phyloP scores from a whole-genome alignment of 495 filamentous ascomycete species.

The Annulohypoxylon nitens region DNA sequence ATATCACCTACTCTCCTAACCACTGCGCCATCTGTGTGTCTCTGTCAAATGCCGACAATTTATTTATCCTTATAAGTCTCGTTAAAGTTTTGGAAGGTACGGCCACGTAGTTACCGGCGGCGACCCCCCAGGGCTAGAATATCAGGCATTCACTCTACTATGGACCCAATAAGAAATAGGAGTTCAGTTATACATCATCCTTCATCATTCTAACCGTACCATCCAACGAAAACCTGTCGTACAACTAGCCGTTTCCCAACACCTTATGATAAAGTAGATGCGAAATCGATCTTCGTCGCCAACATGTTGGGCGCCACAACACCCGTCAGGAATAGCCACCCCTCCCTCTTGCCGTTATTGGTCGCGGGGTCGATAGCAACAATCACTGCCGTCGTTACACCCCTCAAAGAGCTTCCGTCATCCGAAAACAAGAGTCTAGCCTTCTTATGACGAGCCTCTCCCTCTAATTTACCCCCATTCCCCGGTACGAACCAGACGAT shows the following conservation, averaged over 20 bases:
- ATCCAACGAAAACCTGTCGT: background rate
- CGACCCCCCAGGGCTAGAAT: too few species aligned
- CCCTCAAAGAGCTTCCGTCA: conserved; percentile 65
- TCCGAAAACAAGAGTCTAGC: conserved; percentile 67
- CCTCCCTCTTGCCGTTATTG: conserved; percentile 58
- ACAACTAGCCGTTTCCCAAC: background rate
- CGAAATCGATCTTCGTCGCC: conserved; percentile 67
- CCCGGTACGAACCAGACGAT: conserved; percentile 63
- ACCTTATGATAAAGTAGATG: conserved; percentile 26
- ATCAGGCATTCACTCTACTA: too few species aligned
- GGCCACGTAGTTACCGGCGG: too few species aligned
- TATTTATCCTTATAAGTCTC: too few species aligned
- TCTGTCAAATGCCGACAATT: too few species aligned
- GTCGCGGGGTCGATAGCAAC: conserved; percentile 63
- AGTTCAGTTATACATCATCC: background rate
- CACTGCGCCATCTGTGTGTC: too few species aligned
- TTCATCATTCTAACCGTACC: background rate
- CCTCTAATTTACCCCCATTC: conserved; percentile 28
- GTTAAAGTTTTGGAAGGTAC: too few species aligned
- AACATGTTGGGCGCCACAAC: conserved; percentile 66
- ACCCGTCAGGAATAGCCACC: conserved; percentile 71
- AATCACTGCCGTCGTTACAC: conserved; percentile 66
- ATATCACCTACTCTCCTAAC: too few species aligned
- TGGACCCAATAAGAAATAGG: too few species aligned
- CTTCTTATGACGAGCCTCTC: conserved; percentile 54